Evolutionary conservation across 1,284 basidiomycete genomes (phyloP).

Genomic region (Marasmius fiardii): DNA sequence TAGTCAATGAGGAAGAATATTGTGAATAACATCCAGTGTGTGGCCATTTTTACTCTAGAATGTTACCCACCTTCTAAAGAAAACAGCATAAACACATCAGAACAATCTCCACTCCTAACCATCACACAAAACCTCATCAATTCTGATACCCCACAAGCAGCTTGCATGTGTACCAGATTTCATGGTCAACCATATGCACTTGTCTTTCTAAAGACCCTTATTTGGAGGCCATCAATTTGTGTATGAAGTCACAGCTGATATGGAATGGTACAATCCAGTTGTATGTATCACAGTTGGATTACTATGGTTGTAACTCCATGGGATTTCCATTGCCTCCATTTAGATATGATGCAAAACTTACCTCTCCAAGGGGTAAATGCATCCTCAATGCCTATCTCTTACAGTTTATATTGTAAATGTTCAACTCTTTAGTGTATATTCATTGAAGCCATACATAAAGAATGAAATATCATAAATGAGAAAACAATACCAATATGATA

Average conservation of each 20-base stretch:
- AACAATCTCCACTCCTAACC: slow-evolving; percentile 37
- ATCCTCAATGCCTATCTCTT: no score
- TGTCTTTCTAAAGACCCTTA: slow-evolving; percentile 73
- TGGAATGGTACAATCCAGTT: slow-evolving; percentile 80
- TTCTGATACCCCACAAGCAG: slow-evolving; percentile 56
- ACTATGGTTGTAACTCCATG: no score
- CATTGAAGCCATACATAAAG: no score
- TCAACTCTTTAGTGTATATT: no score
- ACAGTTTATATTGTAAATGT: no score
- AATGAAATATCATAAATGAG: no score
- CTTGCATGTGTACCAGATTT: slow-evolving; percentile 57
- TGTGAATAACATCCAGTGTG: slow-evolving; percentile 29
- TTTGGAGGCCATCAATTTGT: slow-evolving; percentile 65
- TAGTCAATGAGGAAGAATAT: neutral
- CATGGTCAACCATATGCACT: slow-evolving; percentile 64
- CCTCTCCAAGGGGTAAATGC: no score
- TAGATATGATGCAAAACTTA: no score
- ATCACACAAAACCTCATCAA: slow-evolving; percentile 67
- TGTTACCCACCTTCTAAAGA: neutral
- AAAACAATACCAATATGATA: no score
- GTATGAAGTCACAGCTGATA: slow-evolving; percentile 66
- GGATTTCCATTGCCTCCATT: no score
- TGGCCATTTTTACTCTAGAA: neutral
- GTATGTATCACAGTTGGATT: no score
- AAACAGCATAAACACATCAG: slow-evolving; percentile 50